Evolutionary conservation across 805 yeast genomes (phyloP), one percentile per base, ranked within the genome.

Genomic region (Kodamaea neixiangensis): DNA sequence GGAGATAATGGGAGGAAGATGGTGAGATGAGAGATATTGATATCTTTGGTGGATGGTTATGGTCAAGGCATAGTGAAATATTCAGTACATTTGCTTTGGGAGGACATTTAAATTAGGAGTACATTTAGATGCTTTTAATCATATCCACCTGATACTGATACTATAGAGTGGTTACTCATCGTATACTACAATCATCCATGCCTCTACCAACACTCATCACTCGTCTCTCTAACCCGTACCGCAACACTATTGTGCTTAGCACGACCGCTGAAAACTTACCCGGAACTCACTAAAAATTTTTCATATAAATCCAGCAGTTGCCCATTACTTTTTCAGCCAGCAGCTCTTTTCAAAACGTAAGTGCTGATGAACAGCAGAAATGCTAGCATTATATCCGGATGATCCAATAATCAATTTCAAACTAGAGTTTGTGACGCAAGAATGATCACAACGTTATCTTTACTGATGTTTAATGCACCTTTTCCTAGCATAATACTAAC

Each of bases 351-450:
- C 11, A 34, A 47, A 41, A 39, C 11, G 50, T 47, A 47, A n/a
- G 50, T 47, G 35, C 20, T 11, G 20, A 37, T 37, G 17, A 37
- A 37, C 41, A 37, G 41, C 41, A 11, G 19, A 11, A 15, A 17
- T 37, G 41, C 31, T 15, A 33, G 50, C 46, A 37, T 48, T 44
- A 37, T 46, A 43, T 46, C 37, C 52, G 58, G 66, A 61, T 60
- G 67, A 68, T 53, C 68, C 60, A 64, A 60, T 56, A 61, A 52
- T 48, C 44, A 51, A 67, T 58, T 57, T 65, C 77, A 74, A 74
- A 74, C 79, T 74, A 74, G 79, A 74, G 79, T 74, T 65, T 74
- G 76, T 74, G 79, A 74, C 78, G 67, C 62, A 47, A 61, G 77
- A 72, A 72, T 74, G 79, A 74, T 74, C 78, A 65, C 74, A 73